Evolutionary conservation across 345 rosid genomes (phyloP).

Genomic region (Brassica napus): Da-Ae NC_063446.1:7597501-7598000

Average conservation of each 20-base stretch:
- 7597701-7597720: not conserved
- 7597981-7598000: no score
- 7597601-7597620: not conserved
- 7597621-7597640: slow-evolving; percentile 16
- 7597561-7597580: slow-evolving; percentile 30
- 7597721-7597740: not conserved
- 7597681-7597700: not conserved
- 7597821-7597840: not conserved
- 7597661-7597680: no score
- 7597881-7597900: not conserved
- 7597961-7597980: no score
- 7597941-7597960: not conserved
- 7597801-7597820: not conserved
- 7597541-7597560: slow-evolving; percentile 30
- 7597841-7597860: not conserved
- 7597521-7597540: slow-evolving; percentile 21
- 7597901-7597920: no score
- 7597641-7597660: not conserved
- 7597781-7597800: not conserved
- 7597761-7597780: not conserved
- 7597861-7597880: not conserved
- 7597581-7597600: not conserved
- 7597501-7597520: slow-evolving; percentile 47
- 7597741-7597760: not conserved
- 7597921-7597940: not conserved